Evolutionary conservation across 2,329 filamentous ascomycete genomes (phyloP).

Genomic region (Hypoxylon sp.): DNA sequence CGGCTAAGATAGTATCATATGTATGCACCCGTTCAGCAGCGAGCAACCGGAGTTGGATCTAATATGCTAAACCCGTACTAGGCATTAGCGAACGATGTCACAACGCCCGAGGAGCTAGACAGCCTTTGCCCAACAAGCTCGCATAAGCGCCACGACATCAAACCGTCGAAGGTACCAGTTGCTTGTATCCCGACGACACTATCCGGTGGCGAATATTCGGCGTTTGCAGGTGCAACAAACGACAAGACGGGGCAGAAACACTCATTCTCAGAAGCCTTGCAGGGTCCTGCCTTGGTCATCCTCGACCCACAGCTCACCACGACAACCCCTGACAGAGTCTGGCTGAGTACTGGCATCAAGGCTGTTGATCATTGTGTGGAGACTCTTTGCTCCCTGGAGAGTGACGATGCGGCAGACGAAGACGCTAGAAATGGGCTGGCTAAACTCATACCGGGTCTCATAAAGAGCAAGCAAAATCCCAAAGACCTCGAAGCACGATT

Average conservation of each 20-base stretch:
- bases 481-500: constrained; percentile 61
- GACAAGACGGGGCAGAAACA: constrained; percentile 51
- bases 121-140: constrained; percentile 52
- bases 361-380: constrained; percentile 56
- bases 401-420: constrained; percentile 44
- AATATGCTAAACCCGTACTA: constrained; percentile 20
- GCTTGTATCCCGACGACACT: constrained; percentile 57
- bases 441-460: constrained; percentile 46
- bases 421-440: constrained; percentile 41
- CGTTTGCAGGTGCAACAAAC: constrained; percentile 53
- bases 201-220: constrained; percentile 57
- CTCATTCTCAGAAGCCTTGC: constrained; percentile 54
- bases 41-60: background rate
- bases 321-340: constrained; percentile 67
- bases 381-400: constrained; percentile 50
- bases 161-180: constrained; percentile 51
- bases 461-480: constrained; percentile 48
- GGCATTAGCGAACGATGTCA: constrained; percentile 64
- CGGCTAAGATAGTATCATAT: constrained; percentile 66
- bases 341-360: constrained; percentile 68
- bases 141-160: constrained; percentile 48
- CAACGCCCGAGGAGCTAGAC: constrained; percentile 57
- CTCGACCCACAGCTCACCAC: constrained; percentile 67
- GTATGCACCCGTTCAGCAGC: constrained; percentile 31
- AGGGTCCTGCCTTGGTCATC: constrained; percentile 67